phyloP scores from a whole-genome alignment of 305 asterid genomes.

The Fraxinus ornus region DNA sequence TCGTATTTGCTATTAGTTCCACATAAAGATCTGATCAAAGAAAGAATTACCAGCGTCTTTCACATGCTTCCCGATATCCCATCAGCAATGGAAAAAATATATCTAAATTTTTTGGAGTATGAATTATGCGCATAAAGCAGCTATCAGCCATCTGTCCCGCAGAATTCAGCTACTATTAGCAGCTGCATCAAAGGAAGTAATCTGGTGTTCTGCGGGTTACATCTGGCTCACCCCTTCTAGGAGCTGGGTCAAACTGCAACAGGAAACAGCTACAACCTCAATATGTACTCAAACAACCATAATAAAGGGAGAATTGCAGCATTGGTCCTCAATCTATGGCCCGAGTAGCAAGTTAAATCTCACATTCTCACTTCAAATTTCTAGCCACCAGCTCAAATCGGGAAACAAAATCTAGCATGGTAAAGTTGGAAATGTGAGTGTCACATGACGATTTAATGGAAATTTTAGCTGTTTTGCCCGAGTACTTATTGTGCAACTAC shows the following conservation, averaged over 20 bases:
- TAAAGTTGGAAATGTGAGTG: background rate
- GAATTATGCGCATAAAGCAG: slow-evolving; percentile 33
- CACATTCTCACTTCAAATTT: background rate
- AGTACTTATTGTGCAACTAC: background rate
- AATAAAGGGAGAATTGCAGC: background rate
- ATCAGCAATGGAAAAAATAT: slow-evolving; percentile 17
- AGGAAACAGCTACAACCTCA: background rate
- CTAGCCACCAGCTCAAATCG: background rate
- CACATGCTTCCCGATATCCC: slow-evolving; percentile 17
- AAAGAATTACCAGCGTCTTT: slow-evolving; percentile 25
- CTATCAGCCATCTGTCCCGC: slow-evolving; percentile 18
- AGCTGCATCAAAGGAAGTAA: slow-evolving; percentile 48
- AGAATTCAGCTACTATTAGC: slow-evolving; percentile 22
- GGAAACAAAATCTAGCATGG: background rate
- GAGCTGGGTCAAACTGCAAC: slow-evolving; percentile 63
- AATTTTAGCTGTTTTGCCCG: background rate
- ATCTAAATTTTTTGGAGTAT: slow-evolving; percentile 19
- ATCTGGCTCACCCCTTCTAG: slow-evolving; percentile 62
- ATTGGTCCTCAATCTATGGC: background rate
- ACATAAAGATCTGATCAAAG: slow-evolving; percentile 19
- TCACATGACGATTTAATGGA: background rate
- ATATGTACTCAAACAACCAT: background rate
- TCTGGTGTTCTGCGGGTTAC: slow-evolving; percentile 69
- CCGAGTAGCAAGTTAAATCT: background rate
- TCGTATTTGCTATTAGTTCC: slow-evolving; percentile 19